These are phyloP conservation scores for Yamadazyma diospyri DNA, from an alignment of 1,139 yeast species.

Conservation along the genomic window DNA sequence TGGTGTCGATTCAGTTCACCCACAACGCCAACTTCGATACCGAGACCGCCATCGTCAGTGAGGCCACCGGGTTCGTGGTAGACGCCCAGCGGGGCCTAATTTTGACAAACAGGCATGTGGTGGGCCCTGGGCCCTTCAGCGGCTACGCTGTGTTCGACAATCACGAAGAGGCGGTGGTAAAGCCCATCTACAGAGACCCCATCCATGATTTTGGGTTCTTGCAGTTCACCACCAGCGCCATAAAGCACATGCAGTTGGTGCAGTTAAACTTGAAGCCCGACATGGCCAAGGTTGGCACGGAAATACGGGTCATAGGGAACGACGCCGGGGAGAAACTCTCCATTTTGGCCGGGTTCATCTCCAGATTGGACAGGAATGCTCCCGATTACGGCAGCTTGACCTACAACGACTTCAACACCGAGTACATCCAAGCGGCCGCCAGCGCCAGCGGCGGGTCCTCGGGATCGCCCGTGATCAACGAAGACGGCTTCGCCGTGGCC, in stretches of 20 bases:
- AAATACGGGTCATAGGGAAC: slow-evolving; percentile 91
- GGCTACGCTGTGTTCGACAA: slow-evolving; percentile 92
- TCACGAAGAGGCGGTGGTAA: slow-evolving; percentile 89
- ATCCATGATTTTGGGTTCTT: slow-evolving; percentile 84
- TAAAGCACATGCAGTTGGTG: slow-evolving; percentile 70
- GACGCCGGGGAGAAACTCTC: slow-evolving; percentile 95
- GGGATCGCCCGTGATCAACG: slow-evolving; percentile 91
- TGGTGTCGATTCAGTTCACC: slow-evolving; percentile 85
- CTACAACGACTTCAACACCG: slow-evolving; percentile 94
- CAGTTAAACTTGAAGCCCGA: slow-evolving; percentile 75
- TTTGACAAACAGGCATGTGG: slow-evolving; percentile 89
- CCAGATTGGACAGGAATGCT: slow-evolving; percentile 88
- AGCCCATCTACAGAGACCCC: slow-evolving; percentile 79
- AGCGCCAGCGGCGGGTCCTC: slow-evolving; percentile 94
- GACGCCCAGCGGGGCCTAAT: slow-evolving; percentile 79
- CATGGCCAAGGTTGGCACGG: slow-evolving; percentile 82
- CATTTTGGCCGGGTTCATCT: slow-evolving; percentile 84
- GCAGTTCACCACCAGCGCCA: slow-evolving; percentile 65
- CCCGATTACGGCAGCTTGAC: slow-evolving; percentile 89
- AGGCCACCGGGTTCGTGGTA: slow-evolving; percentile 95
- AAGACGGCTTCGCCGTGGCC: slow-evolving; percentile 85
- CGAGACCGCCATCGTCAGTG: slow-evolving; percentile 76
- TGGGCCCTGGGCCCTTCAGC: slow-evolving; percentile 90
- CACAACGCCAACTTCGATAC: slow-evolving; percentile 87
- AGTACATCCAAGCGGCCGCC: slow-evolving; percentile 95